Evolutionary conservation across 768 basidiomycete species (phyloP).

Genomic region (Coprinopsis marcescibilis): DNA sequence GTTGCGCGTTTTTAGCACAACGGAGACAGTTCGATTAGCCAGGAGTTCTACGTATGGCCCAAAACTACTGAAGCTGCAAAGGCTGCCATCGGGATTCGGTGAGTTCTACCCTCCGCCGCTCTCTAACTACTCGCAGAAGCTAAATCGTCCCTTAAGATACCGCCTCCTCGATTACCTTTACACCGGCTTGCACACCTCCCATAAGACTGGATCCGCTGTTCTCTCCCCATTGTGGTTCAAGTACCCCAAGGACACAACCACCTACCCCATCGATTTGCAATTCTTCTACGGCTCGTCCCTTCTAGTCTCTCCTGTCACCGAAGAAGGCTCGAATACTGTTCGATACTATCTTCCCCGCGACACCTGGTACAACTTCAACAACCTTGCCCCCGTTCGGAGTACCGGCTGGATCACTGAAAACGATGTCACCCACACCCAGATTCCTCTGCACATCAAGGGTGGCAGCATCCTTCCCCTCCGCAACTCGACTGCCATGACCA

Average conservation of each 20-base stretch:
- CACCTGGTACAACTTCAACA: slow-evolving; percentile 59
- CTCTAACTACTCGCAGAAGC: not conserved
- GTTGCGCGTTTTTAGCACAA: slow-evolving; percentile 41
- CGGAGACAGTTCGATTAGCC: slow-evolving; percentile 41
- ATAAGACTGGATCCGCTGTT: slow-evolving; percentile 55
- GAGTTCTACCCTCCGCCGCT: slow-evolving; percentile 13
- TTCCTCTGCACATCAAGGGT: slow-evolving; percentile 59
- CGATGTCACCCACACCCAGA: slow-evolving; percentile 48
- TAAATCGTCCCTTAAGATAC: slow-evolving; percentile 34
- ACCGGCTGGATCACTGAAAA: slow-evolving; percentile 38
- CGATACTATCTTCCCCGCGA: slow-evolving; percentile 58
- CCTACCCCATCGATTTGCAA: slow-evolving; percentile 58
- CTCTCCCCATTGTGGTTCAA: slow-evolving; percentile 62
- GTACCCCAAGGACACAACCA: slow-evolving; percentile 56
- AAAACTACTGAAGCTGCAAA: slow-evolving; percentile 51
- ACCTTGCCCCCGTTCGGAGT: slow-evolving; percentile 44
- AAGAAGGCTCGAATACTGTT: slow-evolving; percentile 53
- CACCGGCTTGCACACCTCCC: slow-evolving; percentile 60
- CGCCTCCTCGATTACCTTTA: slow-evolving; percentile 68
- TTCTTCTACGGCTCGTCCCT: slow-evolving; percentile 66
- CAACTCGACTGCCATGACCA: slow-evolving; percentile 53
- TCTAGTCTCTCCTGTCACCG: slow-evolving; percentile 64
- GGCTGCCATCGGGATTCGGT: slow-evolving; percentile 58
- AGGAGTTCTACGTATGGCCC: slow-evolving; percentile 68
- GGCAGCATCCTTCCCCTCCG: slow-evolving; percentile 57